Evolutionary conservation across 2,329 filamentous ascomycete genomes (phyloP).

Genomic region (Aspergillus versicolor): DNA sequence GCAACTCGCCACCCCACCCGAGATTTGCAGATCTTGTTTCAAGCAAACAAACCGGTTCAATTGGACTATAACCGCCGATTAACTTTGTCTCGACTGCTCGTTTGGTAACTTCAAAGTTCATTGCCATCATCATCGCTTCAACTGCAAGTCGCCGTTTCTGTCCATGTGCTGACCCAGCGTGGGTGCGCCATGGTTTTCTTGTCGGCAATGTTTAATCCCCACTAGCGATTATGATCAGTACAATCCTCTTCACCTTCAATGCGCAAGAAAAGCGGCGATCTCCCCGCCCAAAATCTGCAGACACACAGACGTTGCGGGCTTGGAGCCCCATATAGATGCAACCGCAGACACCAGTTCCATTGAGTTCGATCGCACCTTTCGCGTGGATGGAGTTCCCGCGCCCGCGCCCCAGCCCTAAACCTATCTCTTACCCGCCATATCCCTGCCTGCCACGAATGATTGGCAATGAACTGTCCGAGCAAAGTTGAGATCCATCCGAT

Average conservation of each 20-base stretch:
- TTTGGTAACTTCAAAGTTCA: neutral
- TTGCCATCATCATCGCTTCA: neutral
- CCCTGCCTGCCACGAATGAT: conserved; percentile 2
- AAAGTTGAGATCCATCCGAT: neutral
- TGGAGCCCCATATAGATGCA: neutral
- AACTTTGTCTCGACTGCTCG: neutral
- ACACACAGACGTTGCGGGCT: neutral
- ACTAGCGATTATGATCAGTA: conserved; percentile 2
- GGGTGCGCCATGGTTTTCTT: neutral
- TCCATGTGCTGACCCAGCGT: conserved; percentile 8
- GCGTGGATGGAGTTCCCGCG: conserved; percentile 9
- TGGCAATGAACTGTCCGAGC: neutral
- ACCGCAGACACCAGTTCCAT: neutral
- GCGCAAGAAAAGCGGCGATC: neutral
- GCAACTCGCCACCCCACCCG: neutral
- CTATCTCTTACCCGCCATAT: conserved; percentile 3
- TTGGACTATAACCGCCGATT: conserved; percentile 6
- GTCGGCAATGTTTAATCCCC: neutral
- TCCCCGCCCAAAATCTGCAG: conserved; percentile 1
- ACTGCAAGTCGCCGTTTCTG: conserved; percentile 8
- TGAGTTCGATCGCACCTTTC: conserved; percentile 1
- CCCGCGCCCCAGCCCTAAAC: conserved; percentile 6
- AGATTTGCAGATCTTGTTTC: conserved; percentile 1
- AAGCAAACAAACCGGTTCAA: neutral
- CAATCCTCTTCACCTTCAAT: neutral